Evolutionary conservation across 2,329 filamentous ascomycete species (phyloP), one percentile per base, ranked within the genome.

Genomic region (Dactylellina sp.): DNA sequence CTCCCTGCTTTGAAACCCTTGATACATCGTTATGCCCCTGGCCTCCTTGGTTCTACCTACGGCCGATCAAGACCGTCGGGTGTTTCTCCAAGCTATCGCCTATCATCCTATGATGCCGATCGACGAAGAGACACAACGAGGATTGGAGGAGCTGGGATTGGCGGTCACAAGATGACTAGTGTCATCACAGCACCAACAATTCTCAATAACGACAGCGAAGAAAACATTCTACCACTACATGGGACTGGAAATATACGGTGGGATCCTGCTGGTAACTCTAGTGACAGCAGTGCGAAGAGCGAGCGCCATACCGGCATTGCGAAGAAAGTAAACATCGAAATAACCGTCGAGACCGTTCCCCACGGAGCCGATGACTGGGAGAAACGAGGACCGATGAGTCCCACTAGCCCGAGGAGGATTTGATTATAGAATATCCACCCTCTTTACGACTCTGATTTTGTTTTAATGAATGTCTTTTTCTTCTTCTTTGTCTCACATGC

Each of bases 1-100:
- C 55, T 71, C 5, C 72, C 72, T 2, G 72, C 72, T 9, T 46
- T 75, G 16, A 75, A 75, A 18, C 72, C 72, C 14, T 22, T 75
- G 14, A 49, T 72, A 6, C 68, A 72, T 28, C 68, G 68, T 18
- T 72, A 61, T 37, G 68, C 55, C 11, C 68, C 68, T 7, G 60
- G 68, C 18, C 53, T 72, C 46, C 68, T 72, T 12, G 62, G 68
- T 24, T 65, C 68, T 18, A 44, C 60, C 11, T 18, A 42, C 35
- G 37, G 35, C 2, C 40, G 52, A 2, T 65, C 68, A 7, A 53
- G 68, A 49, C 52, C 68, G 28, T 39, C 68, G 1, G 68, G 68
- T 14, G n/a, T 11, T 1, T 65, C 60, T 16, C 68, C 68, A 14
- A 72, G 68, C 22, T 72, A 72, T 22, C 68, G 59, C 28, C 53